Evolutionary conservation across 345 rosid species (phyloP), one percentile per base, ranked within the genome.

Genomic region (Excoecaria agallocha): DNA sequence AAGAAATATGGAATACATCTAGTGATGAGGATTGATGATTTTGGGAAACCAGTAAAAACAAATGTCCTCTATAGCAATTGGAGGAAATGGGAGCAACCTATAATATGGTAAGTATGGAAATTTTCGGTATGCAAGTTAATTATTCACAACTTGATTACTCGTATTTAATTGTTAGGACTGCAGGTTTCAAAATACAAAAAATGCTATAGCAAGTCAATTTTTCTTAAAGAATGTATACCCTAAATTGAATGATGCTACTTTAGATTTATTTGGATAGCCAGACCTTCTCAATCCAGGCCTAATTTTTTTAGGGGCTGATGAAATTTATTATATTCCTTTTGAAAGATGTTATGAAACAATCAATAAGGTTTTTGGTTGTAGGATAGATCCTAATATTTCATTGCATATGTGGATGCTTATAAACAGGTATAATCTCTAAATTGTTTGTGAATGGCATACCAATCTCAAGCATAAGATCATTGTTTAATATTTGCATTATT

Each of bases 131-230:
- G 22, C 12, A 55, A 64, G 12, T n/a, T n/a, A 51, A 35, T 52
- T 45, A 73, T 78, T 70, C 70, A 41, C 4, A 39, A 30, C 72
- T 17, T 41, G 4, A 22, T 55, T 64, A 57, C 68, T 45, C 70
- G n/a, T 68, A 68, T 51, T 71, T 76, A 60, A 35, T 68, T 52
- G 65, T 46, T n/a, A 15, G 66, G 73, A 49, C 71, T 75, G 78
- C 85, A 95, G 99, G 99, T 91, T 93, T 77, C 98, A 90, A 79
- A 89, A 89, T 69, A 93, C 99, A 48, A 91, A 96, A n/a, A 94
- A 95, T 78, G 98, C 98, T 70, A 87, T 91, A 41, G 94, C 90
- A 43, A 88, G 89, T 81, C 99, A 95, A 68, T 95, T 95, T 85
- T 93, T 95, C 88, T 80, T 87, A 77, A 95, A 95, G 89, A 95